These are phyloP conservation scores for Pichia membranifaciens DNA, from an alignment of 805 yeast genomes.

Conservation along the genomic window DNA sequence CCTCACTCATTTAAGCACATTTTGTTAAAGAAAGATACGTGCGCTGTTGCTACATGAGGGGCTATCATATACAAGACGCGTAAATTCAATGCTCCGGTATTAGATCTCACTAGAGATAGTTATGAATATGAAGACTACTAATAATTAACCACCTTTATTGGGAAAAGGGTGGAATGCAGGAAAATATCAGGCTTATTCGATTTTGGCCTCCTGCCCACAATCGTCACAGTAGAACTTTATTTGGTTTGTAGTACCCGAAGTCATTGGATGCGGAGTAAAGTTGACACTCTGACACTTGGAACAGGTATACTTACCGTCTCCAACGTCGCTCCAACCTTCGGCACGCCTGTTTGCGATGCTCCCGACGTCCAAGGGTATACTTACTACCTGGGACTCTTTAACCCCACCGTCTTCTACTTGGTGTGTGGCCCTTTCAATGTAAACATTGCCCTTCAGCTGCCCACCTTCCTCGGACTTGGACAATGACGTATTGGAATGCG, in stretches of 20 bases:
- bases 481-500: not conserved
- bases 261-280: constrained; percentile 23
- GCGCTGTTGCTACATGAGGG: too few species aligned
- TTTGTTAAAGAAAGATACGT: too few species aligned
- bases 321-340: constrained; percentile 7
- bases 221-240: constrained; percentile 25
- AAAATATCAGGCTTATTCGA: not conserved
- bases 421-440: not conserved
- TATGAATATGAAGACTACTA: too few species aligned
- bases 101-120: too few species aligned
- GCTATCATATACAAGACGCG: too few species aligned
- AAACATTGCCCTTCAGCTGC: not conserved
- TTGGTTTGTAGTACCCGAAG: constrained; percentile 12
- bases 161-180: too few species aligned
- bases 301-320: constrained; percentile 14
- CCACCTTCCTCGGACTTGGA: not conserved
- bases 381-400: not conserved
- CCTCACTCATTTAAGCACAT: too few species aligned
- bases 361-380: not conserved
- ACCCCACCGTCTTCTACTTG: not conserved
- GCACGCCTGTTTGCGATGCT: not conserved
- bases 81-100: too few species aligned
- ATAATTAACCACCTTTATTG: too few species aligned
- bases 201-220: constrained; percentile 23
- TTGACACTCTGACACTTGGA: constrained; percentile 19